A percentile compares a stretch with the other conserved stretches of the same genome.
Evolutionary conservation across 768 basidiomycete genomes (phyloP).

Genomic region (Hysterangium stoloniferum): DNA sequence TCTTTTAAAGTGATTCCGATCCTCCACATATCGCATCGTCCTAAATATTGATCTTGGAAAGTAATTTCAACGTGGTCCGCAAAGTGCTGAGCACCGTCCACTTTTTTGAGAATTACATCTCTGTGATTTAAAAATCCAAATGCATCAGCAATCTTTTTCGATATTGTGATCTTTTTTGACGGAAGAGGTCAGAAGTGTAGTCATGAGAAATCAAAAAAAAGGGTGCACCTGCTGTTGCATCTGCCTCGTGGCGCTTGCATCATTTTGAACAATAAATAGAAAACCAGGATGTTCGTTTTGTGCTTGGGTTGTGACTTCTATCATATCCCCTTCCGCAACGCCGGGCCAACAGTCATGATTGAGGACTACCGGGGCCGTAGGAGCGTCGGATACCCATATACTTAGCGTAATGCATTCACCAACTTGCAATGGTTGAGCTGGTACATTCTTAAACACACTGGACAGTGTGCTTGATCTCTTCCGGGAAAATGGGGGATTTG

Average conservation of each 20-base stretch:
- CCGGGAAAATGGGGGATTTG: conserved; percentile 6
- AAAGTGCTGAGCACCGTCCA: conserved; percentile 51
- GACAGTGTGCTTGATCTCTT: conserved; percentile 11
- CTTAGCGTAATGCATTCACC: conserved; percentile 60
- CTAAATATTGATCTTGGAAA: conserved; percentile 93
- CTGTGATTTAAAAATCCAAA: conserved; percentile 65
- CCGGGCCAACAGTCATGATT: conserved; percentile 76
- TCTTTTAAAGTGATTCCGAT: conserved; percentile 75
- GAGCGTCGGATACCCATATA: conserved; percentile 64
- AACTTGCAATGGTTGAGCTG: conserved; percentile 39
- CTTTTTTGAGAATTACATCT: conserved; percentile 69
- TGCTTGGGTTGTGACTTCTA: conserved; percentile 38
- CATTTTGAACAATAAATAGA: conserved; percentile 61
- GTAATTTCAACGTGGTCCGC: conserved; percentile 83
- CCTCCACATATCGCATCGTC: conserved; percentile 96
- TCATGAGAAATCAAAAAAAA: conserved; percentile 6
- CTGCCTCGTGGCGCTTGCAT: conserved; percentile 48
- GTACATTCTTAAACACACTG: background rate
- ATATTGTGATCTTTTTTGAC: conserved; percentile 57
- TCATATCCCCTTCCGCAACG: conserved; percentile 65
- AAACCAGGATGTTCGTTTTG: conserved; percentile 33
- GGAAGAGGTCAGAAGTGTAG: background rate
- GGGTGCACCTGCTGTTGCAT: conserved; percentile 53
- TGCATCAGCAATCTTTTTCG: conserved; percentile 61
- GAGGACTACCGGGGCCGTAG: conserved; percentile 59